These are phyloP conservation scores for Aspergillus versicolor DNA, from an alignment of 2,329 filamentous ascomycete species.

Conservation along the genomic window DNA sequence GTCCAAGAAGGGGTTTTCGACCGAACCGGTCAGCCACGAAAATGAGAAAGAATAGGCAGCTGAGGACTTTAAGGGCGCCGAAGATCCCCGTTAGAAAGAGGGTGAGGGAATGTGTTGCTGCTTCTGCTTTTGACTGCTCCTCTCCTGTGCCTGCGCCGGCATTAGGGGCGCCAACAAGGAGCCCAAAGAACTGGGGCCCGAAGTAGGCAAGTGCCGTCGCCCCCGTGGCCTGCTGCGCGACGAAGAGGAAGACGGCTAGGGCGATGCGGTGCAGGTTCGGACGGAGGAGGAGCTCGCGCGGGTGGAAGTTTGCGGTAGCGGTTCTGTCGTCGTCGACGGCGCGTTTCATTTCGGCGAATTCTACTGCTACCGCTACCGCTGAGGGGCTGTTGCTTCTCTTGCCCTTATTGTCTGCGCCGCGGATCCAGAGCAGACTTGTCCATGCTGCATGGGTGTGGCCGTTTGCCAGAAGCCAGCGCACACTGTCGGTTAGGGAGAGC, in stretches of 20 bases:
- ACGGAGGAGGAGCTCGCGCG: slow-evolving; percentile 46
- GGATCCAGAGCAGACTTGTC: slow-evolving; percentile 52
- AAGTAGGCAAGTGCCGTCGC: slow-evolving; percentile 57
- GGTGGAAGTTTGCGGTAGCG: slow-evolving; percentile 46
- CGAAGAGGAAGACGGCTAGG: slow-evolving; percentile 49
- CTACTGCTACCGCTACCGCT: slow-evolving; percentile 37
- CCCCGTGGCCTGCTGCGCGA: slow-evolving; percentile 54
- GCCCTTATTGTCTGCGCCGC: slow-evolving; percentile 41
- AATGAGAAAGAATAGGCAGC: slow-evolving; percentile 53
- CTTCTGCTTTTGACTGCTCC: neutral
- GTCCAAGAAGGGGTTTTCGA: slow-evolving; percentile 51
- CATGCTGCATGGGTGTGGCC: slow-evolving; percentile 48
- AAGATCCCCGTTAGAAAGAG: slow-evolving; percentile 55
- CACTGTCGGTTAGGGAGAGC: slow-evolving; percentile 50
- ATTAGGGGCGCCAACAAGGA: slow-evolving; percentile 43
- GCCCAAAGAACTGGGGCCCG: slow-evolving; percentile 55
- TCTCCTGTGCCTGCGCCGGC: no score
- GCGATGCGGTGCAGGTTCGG: slow-evolving; percentile 48
- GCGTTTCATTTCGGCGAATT: slow-evolving; percentile 53
- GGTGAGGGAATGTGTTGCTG: slow-evolving; percentile 37
- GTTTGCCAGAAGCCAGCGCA: slow-evolving; percentile 51
- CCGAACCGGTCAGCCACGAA: slow-evolving; percentile 54
- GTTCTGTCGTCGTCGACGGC: slow-evolving; percentile 48
- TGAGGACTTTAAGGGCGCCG: slow-evolving; percentile 53
- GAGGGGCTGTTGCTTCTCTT: neutral